A percentile compares a stretch with the other conserved stretches of the same genome.
phyloP scores from a whole-genome alignment of 768 basidiomycete genomes.

The Kwoniella heveanensis region DNA sequence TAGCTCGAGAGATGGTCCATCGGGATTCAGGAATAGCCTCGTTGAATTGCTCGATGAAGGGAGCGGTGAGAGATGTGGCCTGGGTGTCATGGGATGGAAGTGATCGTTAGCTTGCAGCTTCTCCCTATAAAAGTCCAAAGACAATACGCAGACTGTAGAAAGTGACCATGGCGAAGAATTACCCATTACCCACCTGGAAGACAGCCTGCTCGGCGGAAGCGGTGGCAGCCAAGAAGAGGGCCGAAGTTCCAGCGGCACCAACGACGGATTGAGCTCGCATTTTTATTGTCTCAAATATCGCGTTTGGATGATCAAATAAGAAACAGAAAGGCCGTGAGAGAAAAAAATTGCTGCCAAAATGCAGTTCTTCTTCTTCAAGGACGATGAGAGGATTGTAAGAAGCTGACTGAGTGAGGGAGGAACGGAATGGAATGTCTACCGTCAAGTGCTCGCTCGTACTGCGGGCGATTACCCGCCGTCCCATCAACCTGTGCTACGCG shows the following conservation, averaged over 20 bases:
- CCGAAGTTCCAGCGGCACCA: slow-evolving; percentile 42
- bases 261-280: slow-evolving; percentile 47
- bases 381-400: too few relatives aligned
- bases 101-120: not conserved
- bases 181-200: slow-evolving; percentile 42
- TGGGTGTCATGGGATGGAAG: slow-evolving; percentile 50
- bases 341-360: not conserved
- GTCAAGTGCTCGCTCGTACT: too few relatives aligned
- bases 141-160: too few relatives aligned
- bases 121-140: too few relatives aligned
- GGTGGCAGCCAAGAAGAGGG: slow-evolving; percentile 36
- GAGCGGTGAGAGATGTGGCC: slow-evolving; percentile 77
- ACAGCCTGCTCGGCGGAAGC: slow-evolving; percentile 39
- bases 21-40: slow-evolving; percentile 78
- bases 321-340: too few relatives aligned
- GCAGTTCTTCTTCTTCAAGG: too few relatives aligned
- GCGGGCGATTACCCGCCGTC: too few relatives aligned
- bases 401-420: slow-evolving; percentile 8
- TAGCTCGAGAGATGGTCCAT: slow-evolving; percentile 96
- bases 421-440: slow-evolving; percentile 19
- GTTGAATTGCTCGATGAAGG: slow-evolving; percentile 96
- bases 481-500: not conserved
- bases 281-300: not conserved
- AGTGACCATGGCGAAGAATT: too few relatives aligned
- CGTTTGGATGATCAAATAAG: not conserved